Base-by-base conservation (phyloP, 805 yeast species). In the Candida insectalens region DNA sequence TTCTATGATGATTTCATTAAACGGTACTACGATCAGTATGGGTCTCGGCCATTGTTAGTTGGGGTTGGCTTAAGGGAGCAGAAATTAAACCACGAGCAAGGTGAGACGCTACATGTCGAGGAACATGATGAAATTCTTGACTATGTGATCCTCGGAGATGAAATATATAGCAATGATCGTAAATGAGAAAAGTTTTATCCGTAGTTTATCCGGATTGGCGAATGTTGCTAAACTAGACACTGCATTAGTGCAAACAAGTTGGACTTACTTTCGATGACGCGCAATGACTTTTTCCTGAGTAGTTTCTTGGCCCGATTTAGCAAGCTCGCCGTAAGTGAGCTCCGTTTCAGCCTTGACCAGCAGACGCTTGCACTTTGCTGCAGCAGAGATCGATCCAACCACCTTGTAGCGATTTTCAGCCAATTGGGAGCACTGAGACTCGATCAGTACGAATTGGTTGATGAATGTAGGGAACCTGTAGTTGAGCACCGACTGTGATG, bases 1-100 rank as follows among this genome's bases (percentile, higher is more conserved):
- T 87, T 73, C 53, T 89, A 92, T 53, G 98, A 89, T 52, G 84
- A 79, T 45, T 82, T 65, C 46, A 66, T 82, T 27, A 59, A 64
- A 30, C 57, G 80, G 33, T 74, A 74, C 43, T 17, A 40, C 6
- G 53, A 65, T 48, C 26, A 18, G 4, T 49, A 56, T 59, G 29
- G 44, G 36, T 37, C 34, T 13, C 42, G 30, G 13, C 80, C 81
- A 0, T 51, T 49, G 23, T 45, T 75, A 22, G 48, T 83, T 1
- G 94, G 88, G 0, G 51, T 81, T 3, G 85, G 85, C 0, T 57
- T 83, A n/a, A 40, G 54, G 10, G 76, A 75, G 45, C 94, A 83
- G 49, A 40, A 81, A 17, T 67, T 80, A 0, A 15, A 25, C 10
- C 29, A 29, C 3, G 42, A 41, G 5, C 56, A 57, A 0, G 33